Evolutionary conservation across 192 early-diverging fungal genomes (phyloP).

Genomic region (Entophlyctis luteolus): DNA sequence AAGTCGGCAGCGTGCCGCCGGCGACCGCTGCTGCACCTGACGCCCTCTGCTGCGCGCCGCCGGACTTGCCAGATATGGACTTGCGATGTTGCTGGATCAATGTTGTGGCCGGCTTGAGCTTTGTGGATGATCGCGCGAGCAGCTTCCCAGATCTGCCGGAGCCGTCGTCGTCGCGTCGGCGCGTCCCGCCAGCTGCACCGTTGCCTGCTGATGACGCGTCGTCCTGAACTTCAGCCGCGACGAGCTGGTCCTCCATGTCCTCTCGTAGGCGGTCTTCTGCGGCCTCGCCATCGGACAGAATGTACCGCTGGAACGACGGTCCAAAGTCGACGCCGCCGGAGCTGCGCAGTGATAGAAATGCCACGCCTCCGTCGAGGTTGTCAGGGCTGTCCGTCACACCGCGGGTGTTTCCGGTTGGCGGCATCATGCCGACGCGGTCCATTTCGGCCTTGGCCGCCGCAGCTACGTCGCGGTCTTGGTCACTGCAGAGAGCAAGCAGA

Average conservation of each 20-base stretch:
- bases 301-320: background rate
- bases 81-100: too few species aligned
- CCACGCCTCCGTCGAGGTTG: background rate
- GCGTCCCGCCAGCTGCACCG: too few species aligned
- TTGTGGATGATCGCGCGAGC: too few species aligned
- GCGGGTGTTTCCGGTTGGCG: background rate
- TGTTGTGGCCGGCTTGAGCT: too few species aligned
- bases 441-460: constrained; percentile 5
- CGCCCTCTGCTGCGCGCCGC: background rate
- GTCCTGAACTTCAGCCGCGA: constrained; percentile 13
- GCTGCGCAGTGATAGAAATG: background rate
- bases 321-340: background rate
- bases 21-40: too few species aligned
- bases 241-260: constrained; percentile 11
- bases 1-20: too few species aligned
- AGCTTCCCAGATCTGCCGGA: too few species aligned
- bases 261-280: constrained; percentile 2
- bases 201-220: too few species aligned
- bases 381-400: background rate
- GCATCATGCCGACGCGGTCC: background rate
- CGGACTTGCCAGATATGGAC: background rate
- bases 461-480: constrained; percentile 11
- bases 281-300: background rate
- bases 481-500: constrained; percentile 9
- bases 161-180: constrained; percentile 13